Conservation (phyloP, 345 rosid genomes). For the Schrenkiella parvula region DNA sequence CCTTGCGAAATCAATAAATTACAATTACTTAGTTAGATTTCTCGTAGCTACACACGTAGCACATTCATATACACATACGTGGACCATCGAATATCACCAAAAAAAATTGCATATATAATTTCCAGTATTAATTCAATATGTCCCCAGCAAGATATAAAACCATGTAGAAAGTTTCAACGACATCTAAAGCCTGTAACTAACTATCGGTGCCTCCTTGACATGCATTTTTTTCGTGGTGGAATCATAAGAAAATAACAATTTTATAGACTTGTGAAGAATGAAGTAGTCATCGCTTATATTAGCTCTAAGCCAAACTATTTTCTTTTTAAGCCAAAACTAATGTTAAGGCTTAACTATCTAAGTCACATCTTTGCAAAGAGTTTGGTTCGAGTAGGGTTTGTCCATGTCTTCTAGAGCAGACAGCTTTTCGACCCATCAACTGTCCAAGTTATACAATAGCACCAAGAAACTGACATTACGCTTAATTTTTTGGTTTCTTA, state of each 20-base stretch:
- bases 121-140: not conserved
- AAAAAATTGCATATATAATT: not conserved
- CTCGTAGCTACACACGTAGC: conserved; percentile 5
- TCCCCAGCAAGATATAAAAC: not conserved
- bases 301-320: conserved; percentile 11
- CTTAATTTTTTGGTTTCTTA: not conserved
- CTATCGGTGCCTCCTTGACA: not conserved
- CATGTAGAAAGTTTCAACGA: not conserved
- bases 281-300: not conserved
- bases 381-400: conserved; percentile 5
- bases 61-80: conserved; percentile 11
- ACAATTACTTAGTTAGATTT: not conserved
- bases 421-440: conserved; percentile 22
- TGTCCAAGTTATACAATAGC: not conserved
- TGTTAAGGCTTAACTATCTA: not conserved
- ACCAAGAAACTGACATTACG: conserved; percentile 1
- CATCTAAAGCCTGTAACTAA: not conserved
- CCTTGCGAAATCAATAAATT: not conserved
- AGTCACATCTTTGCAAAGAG: not conserved
- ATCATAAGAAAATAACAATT: not conserved
- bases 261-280: not conserved
- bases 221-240: not conserved
- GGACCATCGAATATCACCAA: conserved; percentile 4
- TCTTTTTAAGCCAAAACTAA: too few species aligned
- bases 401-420: not conserved